Base-by-base conservation (phyloP, 2,329 filamentous ascomycete species). In the Aspergillus novoparasiticus region DNA sequence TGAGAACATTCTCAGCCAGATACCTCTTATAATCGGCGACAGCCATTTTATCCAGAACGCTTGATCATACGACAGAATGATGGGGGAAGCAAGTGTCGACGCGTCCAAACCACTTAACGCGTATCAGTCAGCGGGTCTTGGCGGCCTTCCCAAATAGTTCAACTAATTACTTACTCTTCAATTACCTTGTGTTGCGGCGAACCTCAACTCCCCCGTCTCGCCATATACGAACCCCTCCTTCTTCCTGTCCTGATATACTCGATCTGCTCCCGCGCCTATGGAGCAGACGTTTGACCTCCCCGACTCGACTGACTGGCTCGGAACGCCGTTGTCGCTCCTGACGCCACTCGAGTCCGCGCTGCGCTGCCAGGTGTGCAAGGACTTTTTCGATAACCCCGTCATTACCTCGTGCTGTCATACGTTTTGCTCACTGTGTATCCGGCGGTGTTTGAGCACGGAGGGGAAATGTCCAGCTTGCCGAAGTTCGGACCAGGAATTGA, bases 351-450 rank as follows among this genome's bases (percentile, higher is more conserved):
- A 99, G 73, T 89, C 90, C 64, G 89, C 93, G 3, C 84, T 99
- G 23, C 92, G 95, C 71, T 99, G 95, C 79, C 92, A 98, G 78
- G 91, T 99, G 64, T 99, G 95, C 86, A 98, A 98, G 76, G 96
- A 99, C 78, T 96, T 98, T 79, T 98, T 92, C 81, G 88, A 88
- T 65, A 96, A 93, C 57, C 95, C 95, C 0, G 95, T 99, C 87
- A 90, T 97, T 66, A 99, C 95, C 0, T 91, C 92, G 1, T 99
- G 95, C 80, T 91, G 88, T 59, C 95, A 99, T 76, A 98, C 95
- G 0, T 99, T 99, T 75, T 99, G 95, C 83, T 97, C 94, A 8
- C 82, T 96, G 59, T 99, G 95, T 77, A 98, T 99, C 75, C 90
- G 95, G 34, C 86, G 94, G 66, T 93, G 91, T 64, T 84, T 99